A percentile compares a stretch with the other conserved stretches of the same genome.
phyloP scores from a whole-genome alignment of 768 basidiomycete genomes.

The Tylopilus vinaceipallidus region DNA sequence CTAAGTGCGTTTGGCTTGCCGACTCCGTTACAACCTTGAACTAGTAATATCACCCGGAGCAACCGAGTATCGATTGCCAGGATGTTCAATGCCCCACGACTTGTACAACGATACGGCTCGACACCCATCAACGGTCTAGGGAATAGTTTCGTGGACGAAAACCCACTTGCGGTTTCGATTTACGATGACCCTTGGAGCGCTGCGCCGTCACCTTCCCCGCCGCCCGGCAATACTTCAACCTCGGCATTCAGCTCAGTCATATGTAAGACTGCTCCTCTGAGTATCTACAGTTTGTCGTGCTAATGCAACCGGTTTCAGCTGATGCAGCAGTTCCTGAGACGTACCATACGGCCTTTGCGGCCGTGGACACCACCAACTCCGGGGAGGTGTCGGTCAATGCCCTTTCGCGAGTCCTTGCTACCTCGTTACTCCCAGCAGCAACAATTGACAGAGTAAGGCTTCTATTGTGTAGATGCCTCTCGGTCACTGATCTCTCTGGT shows the following conservation, averaged over 20 bases:
- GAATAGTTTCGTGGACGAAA: constrained; percentile 72
- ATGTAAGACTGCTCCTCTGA: constrained; percentile 41
- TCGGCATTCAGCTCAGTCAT: constrained; percentile 68
- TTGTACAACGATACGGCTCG: constrained; percentile 63
- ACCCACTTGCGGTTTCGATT: constrained; percentile 68
- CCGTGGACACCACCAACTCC: constrained; percentile 65
- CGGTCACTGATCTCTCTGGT: constrained; percentile 6
- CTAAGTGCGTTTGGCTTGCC: constrained; percentile 10
- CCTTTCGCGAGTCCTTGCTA: constrained; percentile 74
- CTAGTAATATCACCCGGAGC: constrained; percentile 7
- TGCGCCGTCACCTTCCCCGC: constrained; percentile 68
- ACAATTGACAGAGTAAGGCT: constrained; percentile 72
- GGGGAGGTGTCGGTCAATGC: constrained; percentile 84
- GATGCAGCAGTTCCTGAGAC: constrained; percentile 78
- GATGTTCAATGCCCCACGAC: constrained; percentile 87
- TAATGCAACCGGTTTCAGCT: constrained; percentile 40
- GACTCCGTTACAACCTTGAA: constrained; percentile 6
- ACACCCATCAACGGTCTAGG: constrained; percentile 59
- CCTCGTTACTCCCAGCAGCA: constrained; percentile 76
- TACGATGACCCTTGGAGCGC: constrained; percentile 86
- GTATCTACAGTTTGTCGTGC: neutral
- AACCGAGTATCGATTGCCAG: constrained; percentile 19
- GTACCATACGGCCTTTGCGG: constrained; percentile 71
- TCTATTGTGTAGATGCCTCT: neutral
- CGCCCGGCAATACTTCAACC: constrained; percentile 49